Evolutionary conservation across 352 stramenopile genomes (phyloP), one percentile per base, ranked within the genome.

Genomic region (Vaucheria bursata): DNA sequence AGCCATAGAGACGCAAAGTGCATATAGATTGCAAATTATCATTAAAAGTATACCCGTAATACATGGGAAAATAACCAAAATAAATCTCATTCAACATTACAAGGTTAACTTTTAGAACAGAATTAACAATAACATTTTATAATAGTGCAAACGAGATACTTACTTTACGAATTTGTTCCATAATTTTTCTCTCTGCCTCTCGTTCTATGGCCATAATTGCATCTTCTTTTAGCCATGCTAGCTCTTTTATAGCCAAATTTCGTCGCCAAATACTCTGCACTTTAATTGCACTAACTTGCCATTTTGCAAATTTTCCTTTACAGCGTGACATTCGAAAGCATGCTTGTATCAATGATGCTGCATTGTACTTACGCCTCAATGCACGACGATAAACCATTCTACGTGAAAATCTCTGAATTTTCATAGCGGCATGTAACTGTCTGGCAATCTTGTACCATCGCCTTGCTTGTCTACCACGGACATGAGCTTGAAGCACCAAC

Each of bases 131-230:
- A 50, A 12, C 39, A 50, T 50, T 50, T 12, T 50, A 12, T 12
- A 12, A 12, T 50, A 50, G 39, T 50, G 39, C 12, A 50, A 12
- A 50, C n/a, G n/a, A n/a, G n/a, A n/a, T n/a, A 50, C 12, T 25
- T 6, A 33, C 8, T 33, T n/a, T 66, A 12, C 0, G 25, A 71
- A 64, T 29, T 2, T 40, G 1, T 64, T 80, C 75, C 31, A 45
- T 76, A 31, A 68, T 68, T 8, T 35, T 45, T 40, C 75, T 80
- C 69, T 80, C 53, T 25, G 75, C 75, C 75, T 80, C 66, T 59
- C 75, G 49, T 35, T 66, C 75, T 29, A 67, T 37, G 0, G 75
- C 75, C 31, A 76, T 70, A n/a, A 67, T 68, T 37, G 65, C 73
- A 40, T 80, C 75, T 38, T 69, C 52, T 40, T 80, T 80, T 29